Evolutionary conservation across 371 early-diverging fungal genomes (phyloP).

Genomic region (Rhizopus microsporus): DNA sequence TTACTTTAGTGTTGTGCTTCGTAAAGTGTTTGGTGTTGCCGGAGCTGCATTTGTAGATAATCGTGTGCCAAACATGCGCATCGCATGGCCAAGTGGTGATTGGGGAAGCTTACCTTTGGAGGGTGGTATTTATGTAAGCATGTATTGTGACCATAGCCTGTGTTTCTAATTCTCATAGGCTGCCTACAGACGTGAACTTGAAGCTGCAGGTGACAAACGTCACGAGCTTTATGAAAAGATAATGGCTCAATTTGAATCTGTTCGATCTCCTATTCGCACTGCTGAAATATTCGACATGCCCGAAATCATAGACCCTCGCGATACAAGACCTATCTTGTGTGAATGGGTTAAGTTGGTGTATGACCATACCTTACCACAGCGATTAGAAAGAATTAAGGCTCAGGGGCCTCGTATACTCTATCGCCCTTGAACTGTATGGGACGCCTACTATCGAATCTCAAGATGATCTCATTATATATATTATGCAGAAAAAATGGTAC

Average conservation of each 20-base stretch:
- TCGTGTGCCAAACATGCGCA: constrained; percentile 44
- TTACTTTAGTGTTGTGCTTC: constrained; percentile 44
- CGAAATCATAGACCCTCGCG: constrained; percentile 52
- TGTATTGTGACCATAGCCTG: not conserved
- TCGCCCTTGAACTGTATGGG: constrained; percentile 27
- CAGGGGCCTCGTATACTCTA: constrained; percentile 41
- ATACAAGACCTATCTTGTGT: constrained; percentile 42
- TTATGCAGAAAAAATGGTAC: not conserved
- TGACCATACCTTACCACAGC: constrained; percentile 40
- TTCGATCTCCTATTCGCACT: constrained; percentile 46
- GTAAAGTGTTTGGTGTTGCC: constrained; percentile 53
- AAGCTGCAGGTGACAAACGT: constrained; percentile 49
- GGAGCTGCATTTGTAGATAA: constrained; percentile 55
- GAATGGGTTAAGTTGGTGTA: constrained; percentile 50
- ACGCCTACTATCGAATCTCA: not conserved
- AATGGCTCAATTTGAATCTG: constrained; percentile 44
- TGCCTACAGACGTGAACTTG: constrained; percentile 43
- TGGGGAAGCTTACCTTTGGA: constrained; percentile 51
- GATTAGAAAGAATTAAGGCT: constrained; percentile 35
- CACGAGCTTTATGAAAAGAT: constrained; percentile 40
- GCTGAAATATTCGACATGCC: constrained; percentile 50
- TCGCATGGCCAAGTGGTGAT: constrained; percentile 50
- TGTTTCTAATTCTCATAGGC: constrained; percentile 23
- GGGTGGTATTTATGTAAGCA: constrained; percentile 36
- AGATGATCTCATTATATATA: not conserved